Evolutionary conservation across 495 filamentous ascomycete species (phyloP), one percentile per base, ranked within the genome.

Genomic region (Aspergillus leporis): DNA sequence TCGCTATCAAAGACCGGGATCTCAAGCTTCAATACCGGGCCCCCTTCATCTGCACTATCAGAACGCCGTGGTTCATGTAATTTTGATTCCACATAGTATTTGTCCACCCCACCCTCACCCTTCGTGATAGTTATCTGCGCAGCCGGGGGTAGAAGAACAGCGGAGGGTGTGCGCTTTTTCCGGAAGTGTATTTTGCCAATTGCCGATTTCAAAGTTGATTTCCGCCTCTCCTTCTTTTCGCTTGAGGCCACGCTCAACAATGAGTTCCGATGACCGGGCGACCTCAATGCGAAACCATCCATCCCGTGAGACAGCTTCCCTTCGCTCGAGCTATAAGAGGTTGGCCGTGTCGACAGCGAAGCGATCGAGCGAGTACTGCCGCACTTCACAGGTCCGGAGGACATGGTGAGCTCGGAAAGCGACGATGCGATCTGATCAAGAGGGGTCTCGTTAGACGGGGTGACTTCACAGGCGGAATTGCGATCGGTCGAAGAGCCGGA

Each of bases 271-370:
- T 73, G 47, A 3, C 52, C 61, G 3, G 56, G 43, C n/a, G 56
- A 36, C 34, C 62, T 47, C 12, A 22, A 53, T 19, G 52, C 50
- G 23, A 52, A 16, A 4, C 28, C 51, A 19, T 58, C 60, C 8
- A 43, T 43, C 19, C 60, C 54, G 28, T 58, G 56, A 3, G 60
- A 43, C 7, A 66, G 48, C 14, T 61, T 69, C 25, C 71, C 74
- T 36, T 78, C 74, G 48, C 65, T 75, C 0, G 77, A 78, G 51
- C 73, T 74, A 55, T 68, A 76, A 2, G 77, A 80, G 3, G 77
- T 77, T 1, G 75, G 77, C 3, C 73, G 69, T 12, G 74, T 78
- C 2, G 74, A 78, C 3, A 72, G 61, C 19, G 75, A 77, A 23
- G 72, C 72, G 48, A 77, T 67, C 25, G 77, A 80, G 30, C 75